These are phyloP conservation scores for Penicillium sp. DNA, from an alignment of 2,329 filamentous ascomycete species.

Conservation along the genomic window DNA sequence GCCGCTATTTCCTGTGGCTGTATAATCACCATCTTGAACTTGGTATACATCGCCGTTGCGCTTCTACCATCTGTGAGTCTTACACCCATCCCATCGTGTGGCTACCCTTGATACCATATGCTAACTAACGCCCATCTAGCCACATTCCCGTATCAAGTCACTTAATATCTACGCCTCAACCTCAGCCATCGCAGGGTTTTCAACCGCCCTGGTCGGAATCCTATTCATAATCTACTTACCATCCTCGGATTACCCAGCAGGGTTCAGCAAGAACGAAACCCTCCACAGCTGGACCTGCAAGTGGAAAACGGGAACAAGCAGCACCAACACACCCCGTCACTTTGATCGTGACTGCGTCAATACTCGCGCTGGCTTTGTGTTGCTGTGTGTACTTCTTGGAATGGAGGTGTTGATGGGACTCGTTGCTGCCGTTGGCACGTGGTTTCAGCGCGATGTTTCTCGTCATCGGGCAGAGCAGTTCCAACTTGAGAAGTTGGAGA, in stretches of 20 bases:
- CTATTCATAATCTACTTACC: constrained; percentile 37
- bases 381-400: constrained; percentile 38
- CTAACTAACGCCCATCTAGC: constrained; percentile 26
- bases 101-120: not conserved
- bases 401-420: constrained; percentile 37
- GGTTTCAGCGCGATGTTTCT: constrained; percentile 33
- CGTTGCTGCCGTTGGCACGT: constrained; percentile 31
- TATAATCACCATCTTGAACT: constrained; percentile 36
- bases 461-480: constrained; percentile 27
- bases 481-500: constrained; percentile 31
- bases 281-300: constrained; percentile 46
- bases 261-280: constrained; percentile 37
- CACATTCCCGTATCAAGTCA: constrained; percentile 35
- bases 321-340: constrained; percentile 28
- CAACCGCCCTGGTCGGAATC: constrained; percentile 36
- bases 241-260: constrained; percentile 29
- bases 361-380: constrained; percentile 36
- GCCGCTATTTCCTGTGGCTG: constrained; percentile 39
- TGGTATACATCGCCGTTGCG: constrained; percentile 35
- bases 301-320: constrained; percentile 31
- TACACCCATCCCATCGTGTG: not conserved
- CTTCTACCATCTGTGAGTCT: constrained; percentile 40
- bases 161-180: constrained; percentile 37
- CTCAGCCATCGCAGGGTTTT: constrained; percentile 38
- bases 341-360: constrained; percentile 43